phyloP scores from a whole-genome alignment of 441 rosid species.

The Metrosideros polymorpha region DNA sequence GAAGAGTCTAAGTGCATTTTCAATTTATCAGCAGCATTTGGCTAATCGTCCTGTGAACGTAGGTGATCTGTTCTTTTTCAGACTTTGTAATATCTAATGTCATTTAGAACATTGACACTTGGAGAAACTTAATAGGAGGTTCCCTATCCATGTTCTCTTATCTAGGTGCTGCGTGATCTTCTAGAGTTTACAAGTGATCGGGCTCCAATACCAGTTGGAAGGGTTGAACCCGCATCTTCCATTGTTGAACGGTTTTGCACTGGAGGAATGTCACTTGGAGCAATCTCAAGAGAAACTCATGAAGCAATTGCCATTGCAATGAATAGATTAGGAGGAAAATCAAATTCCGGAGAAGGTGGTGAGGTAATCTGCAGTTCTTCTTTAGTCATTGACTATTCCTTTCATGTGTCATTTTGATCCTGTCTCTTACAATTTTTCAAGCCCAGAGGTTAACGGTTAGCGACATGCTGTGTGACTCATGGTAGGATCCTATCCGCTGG shows the following conservation, averaged over 20 bases:
- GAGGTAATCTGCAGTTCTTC: slow-evolving; percentile 48
- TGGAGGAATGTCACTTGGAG: slow-evolving; percentile 99
- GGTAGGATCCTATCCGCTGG: slow-evolving; percentile 98
- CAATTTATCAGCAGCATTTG: slow-evolving; percentile 95
- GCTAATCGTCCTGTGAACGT: slow-evolving; percentile 96
- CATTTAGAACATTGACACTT: not conserved
- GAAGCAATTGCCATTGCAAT: slow-evolving; percentile 99
- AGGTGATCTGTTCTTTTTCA: slow-evolving; percentile 6
- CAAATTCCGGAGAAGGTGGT: slow-evolving; percentile 99
- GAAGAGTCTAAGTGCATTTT: slow-evolving; percentile 88
- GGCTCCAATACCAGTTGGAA: slow-evolving; percentile 80
- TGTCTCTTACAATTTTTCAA: not conserved
- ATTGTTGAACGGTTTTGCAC: slow-evolving; percentile 96
- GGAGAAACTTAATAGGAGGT: not conserved
- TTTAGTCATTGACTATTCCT: not conserved
- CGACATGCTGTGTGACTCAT: slow-evolving; percentile 1
- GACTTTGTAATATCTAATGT: not conserved
- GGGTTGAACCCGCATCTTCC: slow-evolving; percentile 86
- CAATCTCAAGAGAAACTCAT: slow-evolving; percentile 99
- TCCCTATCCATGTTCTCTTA: not conserved
- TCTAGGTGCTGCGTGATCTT: slow-evolving; percentile 94
- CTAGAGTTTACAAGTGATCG: slow-evolving; percentile 93
- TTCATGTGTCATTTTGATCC: not conserved
- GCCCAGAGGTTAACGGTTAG: not conserved
- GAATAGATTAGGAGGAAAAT: slow-evolving; percentile 95